Evolutionary conservation across 1,139 yeast species (phyloP), one percentile per base, ranked within the genome.

Genomic region (Arxiozyma slooffiae): DNA sequence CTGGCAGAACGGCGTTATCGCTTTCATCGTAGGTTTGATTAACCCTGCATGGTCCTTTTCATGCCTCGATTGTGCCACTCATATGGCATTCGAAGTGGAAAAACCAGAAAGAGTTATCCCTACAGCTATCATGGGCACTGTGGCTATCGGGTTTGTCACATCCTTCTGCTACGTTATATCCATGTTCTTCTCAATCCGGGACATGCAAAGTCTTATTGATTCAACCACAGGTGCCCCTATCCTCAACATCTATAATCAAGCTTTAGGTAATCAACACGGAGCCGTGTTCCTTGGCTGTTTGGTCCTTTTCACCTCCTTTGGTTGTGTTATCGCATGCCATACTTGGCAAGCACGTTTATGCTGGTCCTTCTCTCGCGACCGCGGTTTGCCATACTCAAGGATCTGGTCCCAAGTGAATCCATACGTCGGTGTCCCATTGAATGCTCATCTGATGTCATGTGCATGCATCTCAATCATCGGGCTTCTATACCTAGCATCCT

Each of bases 291-390:
- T 84, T 46, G 85, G 82, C 44, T 66, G 76, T 22, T 67, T 83
- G 55, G 72, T 82, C 48, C 69, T 81, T 51, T 70, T 78, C 49
- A 82, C 88, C 11, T 82, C 85, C 2, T 71, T 78, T 60, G 87
- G 88, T 40, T 83, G 89, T 65, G 80, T 80, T 53, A 80, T 82
- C 55, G 77, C 85, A 7, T 76, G 83, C 52, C 89, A 83, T 60
- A 82, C 90, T 4, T 81, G 88, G 86, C 85, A 80, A 69, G 82
- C 87, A 44, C 73, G 88, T 64, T 70, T 82, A 57, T 78, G 85
- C 60, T 84, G 90, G 90, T 81, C 89, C 8, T 85, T 83, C 64
- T 75, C 88, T 18, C 78, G 90, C 67, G 90, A 84, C 68, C 71
- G 73, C 40, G 81, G 80, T 52, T 64, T 78, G 50, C 78, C 78